phyloP scores from a whole-genome alignment of 805 yeast species.

The Candida coquimbonensis region DNA sequence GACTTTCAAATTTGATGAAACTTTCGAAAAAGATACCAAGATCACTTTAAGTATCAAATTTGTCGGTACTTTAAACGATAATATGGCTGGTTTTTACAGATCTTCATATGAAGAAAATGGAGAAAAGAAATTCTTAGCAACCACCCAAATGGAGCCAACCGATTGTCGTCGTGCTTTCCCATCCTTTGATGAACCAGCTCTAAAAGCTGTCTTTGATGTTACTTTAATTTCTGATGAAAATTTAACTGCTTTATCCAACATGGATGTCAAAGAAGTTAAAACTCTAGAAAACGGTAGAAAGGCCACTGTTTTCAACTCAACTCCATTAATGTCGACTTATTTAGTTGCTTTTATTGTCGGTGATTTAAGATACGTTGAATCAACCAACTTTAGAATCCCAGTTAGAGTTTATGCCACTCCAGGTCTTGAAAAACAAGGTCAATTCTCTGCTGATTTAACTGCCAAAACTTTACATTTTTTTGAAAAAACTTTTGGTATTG shows the following conservation, averaged over 20 bases:
- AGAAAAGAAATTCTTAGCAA: constrained; percentile 62
- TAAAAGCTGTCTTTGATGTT: constrained; percentile 67
- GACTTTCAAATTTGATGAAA: constrained; percentile 47
- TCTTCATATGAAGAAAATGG: constrained; percentile 60
- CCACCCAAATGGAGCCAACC: constrained; percentile 83
- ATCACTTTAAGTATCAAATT: constrained; percentile 44
- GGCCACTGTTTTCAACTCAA: constrained; percentile 57
- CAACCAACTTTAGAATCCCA: constrained; percentile 59
- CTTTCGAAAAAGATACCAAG: constrained; percentile 30
- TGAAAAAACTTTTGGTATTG: constrained; percentile 64
- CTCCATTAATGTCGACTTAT: constrained; percentile 82
- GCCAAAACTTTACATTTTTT: constrained; percentile 70
- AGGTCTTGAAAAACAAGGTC: constrained; percentile 65
- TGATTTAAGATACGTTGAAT: constrained; percentile 69
- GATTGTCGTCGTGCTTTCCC: constrained; percentile 88
- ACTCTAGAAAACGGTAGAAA: constrained; percentile 39
- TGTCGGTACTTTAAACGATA: constrained; percentile 61
- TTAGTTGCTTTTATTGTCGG: constrained; percentile 80
- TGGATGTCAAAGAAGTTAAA: constrained; percentile 52
- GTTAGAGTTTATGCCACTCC: constrained; percentile 78
- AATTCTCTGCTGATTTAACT: constrained; percentile 66
- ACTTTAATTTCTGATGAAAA: constrained; percentile 49
- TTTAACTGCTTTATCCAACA: constrained; percentile 59
- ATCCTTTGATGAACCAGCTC: constrained; percentile 76
- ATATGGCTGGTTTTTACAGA: constrained; percentile 80